These are phyloP conservation scores for Blumeriella jaapii DNA, from an alignment of 2,329 filamentous ascomycete genomes.

Conservation along the genomic window DNA sequence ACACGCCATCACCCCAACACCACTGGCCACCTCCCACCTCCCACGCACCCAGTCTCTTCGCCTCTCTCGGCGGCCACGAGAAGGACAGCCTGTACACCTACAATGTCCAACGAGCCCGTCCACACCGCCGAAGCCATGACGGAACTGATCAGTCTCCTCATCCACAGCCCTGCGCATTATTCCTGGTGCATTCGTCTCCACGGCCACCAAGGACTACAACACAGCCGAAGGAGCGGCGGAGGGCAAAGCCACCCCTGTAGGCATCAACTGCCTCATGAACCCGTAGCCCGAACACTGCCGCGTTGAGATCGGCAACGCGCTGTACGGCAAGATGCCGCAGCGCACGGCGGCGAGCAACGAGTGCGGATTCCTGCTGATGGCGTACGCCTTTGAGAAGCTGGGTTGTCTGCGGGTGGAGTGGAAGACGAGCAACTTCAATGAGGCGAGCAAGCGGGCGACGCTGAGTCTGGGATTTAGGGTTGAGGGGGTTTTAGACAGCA, in stretches of 20 bases:
- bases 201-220: not conserved
- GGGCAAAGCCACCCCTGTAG: slow-evolving; percentile 30
- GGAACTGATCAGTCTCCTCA: slow-evolving; percentile 18
- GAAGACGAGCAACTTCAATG: slow-evolving; percentile 50
- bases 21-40: slow-evolving; percentile 12
- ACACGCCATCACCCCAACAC: slow-evolving; percentile 14
- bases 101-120: slow-evolving; percentile 30
- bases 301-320: slow-evolving; percentile 46
- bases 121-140: slow-evolving; percentile 24
- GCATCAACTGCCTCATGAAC: slow-evolving; percentile 33
- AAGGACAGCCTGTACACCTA: slow-evolving; percentile 32
- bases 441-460: slow-evolving; percentile 41
- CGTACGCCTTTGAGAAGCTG: slow-evolving; percentile 40
- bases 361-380: slow-evolving; percentile 42
- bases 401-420: slow-evolving; percentile 49
- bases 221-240: not conserved
- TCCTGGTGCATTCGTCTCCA: slow-evolving; percentile 32
- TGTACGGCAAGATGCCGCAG: slow-evolving; percentile 39
- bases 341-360: slow-evolving; percentile 46
- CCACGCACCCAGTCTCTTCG: slow-evolving; percentile 12
- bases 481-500: slow-evolving; percentile 53
- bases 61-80: slow-evolving; percentile 11
- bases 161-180: slow-evolving; percentile 27
- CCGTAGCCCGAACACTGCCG: slow-evolving; percentile 36
- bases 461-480: slow-evolving; percentile 43